Base-by-base conservation (phyloP, 2,329 filamentous ascomycete genomes). In the Camptophora hylomeconis region DNA sequence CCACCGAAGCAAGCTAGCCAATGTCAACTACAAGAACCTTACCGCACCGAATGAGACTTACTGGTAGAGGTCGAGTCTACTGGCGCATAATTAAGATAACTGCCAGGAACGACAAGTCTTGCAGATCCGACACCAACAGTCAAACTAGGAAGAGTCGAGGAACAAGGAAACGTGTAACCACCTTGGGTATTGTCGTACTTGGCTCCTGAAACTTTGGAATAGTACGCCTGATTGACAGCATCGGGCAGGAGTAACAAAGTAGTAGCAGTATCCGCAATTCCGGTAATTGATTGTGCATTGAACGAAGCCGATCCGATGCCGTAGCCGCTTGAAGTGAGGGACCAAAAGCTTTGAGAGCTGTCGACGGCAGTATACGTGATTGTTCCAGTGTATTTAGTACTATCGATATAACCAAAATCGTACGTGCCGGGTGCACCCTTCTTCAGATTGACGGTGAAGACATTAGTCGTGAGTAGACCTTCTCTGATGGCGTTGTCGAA, bases 1-100 rank as follows among this genome's bases (percentile, higher is more conserved):
- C 80, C 82, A 31, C 81, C 81, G 51, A 71, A 86, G 63, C 82
- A 89, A 32, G 45, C 52, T 18, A 20, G n/a, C n/a, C n/a, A n/a
- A n/a, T 20, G 19, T n/a, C 19, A 8, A 8, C 8, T n/a, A 8
- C 23, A 9, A 14, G 14, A 9, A 9, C 23, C 23, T 9, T 14
- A 9, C 14, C 23, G 13, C 13, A 9, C 9, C 4, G n/a, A 28
- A n/a, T 9, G 20, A 8, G 9, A 37, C 38, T 39, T 35, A 41
- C 40, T 41, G 7, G 31, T 34, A 4, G 34, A 35, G n/a, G 24
- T 32, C 7, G 24, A 24, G 17, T 26, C 24, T 10, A 37, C 35
- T 4, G 44, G 45, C 7, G 44, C 40, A 27, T 33, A 41, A 50
- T 71, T 72, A 54, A 74, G 61, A 48, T 64, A 60, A 26, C 52